A percentile compares a stretch with the other conserved stretches of the same genome.
These are phyloP conservation scores for Xylariaceae sp. DNA, from an alignment of 2,329 filamentous ascomycete genomes.

Conservation along the genomic window DNA sequence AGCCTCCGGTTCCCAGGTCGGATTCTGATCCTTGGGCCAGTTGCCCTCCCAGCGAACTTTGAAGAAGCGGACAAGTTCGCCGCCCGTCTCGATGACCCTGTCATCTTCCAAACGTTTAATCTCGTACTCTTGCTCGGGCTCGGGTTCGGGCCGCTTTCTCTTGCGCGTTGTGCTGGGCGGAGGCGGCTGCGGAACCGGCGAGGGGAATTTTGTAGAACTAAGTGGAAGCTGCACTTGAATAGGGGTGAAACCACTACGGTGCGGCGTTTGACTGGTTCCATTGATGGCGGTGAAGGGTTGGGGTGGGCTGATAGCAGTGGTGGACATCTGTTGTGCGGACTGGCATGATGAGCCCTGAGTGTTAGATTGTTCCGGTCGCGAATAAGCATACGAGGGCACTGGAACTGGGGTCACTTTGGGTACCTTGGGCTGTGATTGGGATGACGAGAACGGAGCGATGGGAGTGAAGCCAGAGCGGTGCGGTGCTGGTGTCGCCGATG, in stretches of 20 bases:
- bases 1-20: conserved; percentile 53
- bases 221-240: conserved; percentile 11
- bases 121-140: conserved; percentile 35
- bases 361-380: not conserved
- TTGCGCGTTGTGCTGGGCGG: not conserved
- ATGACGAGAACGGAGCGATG: not conserved
- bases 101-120: conserved; percentile 44
- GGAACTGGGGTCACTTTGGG: conserved; percentile 6
- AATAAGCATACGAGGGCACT: not conserved
- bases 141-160: conserved; percentile 21
- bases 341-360: not conserved
- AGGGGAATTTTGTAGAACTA: not conserved
- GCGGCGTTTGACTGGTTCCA: not conserved
- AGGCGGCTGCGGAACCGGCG: too few relatives aligned
- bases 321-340: not conserved
- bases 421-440: not conserved
- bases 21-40: conserved; percentile 52
- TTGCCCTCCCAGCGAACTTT: conserved; percentile 52
- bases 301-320: not conserved
- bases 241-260: conserved; percentile 26
- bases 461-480: not conserved
- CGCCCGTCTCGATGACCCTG: conserved; percentile 34
- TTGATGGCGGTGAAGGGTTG: not conserved
- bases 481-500: not conserved
- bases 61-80: conserved; percentile 40